Percentiles rank a stretch among this genome's conserved stretches.
These are phyloP conservation scores for Articulospora tetracladia DNA, from an alignment of 495 filamentous ascomycete species.

Conservation along the genomic window DNA sequence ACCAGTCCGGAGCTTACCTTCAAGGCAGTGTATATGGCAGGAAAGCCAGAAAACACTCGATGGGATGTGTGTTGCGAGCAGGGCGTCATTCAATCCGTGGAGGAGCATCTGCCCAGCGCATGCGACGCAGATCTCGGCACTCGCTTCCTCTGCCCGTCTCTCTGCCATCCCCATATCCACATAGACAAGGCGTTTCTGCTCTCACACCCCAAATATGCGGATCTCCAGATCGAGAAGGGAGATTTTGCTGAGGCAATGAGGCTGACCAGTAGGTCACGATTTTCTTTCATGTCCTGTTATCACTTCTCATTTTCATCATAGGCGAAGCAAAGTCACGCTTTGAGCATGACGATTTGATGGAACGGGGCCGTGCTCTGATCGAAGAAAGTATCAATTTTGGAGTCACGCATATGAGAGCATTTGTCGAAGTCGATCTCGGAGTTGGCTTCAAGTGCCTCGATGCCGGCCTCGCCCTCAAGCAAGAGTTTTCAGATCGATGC, in stretches of 20 bases:
- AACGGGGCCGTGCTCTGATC: conserved; percentile 61
- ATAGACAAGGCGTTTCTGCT: conserved; percentile 74
- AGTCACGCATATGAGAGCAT: conserved; percentile 68
- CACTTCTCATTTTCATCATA: conserved; percentile 4
- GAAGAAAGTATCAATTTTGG: conserved; percentile 62
- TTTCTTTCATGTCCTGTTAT: conserved; percentile 2
- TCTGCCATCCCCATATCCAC: conserved; percentile 76
- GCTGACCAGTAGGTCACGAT: conserved; percentile 39
- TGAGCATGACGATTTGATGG: conserved; percentile 52
- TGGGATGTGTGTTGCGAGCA: conserved; percentile 20
- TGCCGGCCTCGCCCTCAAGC: conserved; percentile 54
- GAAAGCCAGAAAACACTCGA: conserved; percentile 17
- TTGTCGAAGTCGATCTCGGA: conserved; percentile 68
- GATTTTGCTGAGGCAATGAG: conserved; percentile 64
- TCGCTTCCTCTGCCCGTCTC: conserved; percentile 47
- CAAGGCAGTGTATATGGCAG: conserved; percentile 16
- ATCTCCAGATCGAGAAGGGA: conserved; percentile 55
- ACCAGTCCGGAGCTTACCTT: conserved; percentile 4
- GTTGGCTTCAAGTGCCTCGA: conserved; percentile 56
- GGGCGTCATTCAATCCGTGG: conserved; percentile 17
- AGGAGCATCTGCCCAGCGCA: not conserved
- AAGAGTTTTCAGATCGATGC: conserved; percentile 48
- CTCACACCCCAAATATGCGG: conserved; percentile 47
- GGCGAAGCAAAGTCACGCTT: conserved; percentile 59
- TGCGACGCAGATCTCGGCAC: not conserved